phyloP scores from a whole-genome alignment of 139 green algal genomes.

The Tetradesmus obliquus region DNA sequence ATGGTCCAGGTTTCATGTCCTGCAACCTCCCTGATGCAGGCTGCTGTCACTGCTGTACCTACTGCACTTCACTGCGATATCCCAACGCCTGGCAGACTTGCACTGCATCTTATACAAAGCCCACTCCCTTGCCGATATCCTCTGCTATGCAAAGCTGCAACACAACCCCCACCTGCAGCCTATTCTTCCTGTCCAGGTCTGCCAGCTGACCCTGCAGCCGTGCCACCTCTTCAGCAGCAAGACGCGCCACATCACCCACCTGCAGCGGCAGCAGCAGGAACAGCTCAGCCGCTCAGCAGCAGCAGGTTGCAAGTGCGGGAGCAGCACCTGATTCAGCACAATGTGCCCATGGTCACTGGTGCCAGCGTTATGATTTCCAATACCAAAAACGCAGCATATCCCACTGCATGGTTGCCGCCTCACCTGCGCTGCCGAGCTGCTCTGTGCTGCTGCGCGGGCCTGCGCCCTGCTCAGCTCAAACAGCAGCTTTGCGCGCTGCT shows the following conservation, averaged over 20 bases:
- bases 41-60: no score
- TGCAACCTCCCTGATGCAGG: no score
- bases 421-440: slow-evolving; percentile 30
- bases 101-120: no score
- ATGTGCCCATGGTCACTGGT: no score
- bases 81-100: background rate
- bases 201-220: slow-evolving; percentile 64
- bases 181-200: slow-evolving; percentile 57
- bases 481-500: slow-evolving; percentile 73
- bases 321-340: background rate
- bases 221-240: slow-evolving; percentile 63
- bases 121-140: no score
- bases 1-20: no score
- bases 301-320: no score
- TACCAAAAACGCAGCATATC: no score
- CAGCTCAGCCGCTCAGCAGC: background rate
- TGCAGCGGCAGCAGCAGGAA: slow-evolving; percentile 9
- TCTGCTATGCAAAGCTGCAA: background rate
- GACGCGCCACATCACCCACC: slow-evolving; percentile 53
- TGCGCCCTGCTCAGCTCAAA: slow-evolving; percentile 71
- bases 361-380: no score
- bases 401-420: no score
- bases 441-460: slow-evolving; percentile 25
- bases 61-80: background rate
- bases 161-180: slow-evolving; percentile 10